Evolutionary conservation across 169 alveolate species (phyloP), one percentile per base, ranked within the genome.

Genomic region (Plasmodium gaboni): DNA sequence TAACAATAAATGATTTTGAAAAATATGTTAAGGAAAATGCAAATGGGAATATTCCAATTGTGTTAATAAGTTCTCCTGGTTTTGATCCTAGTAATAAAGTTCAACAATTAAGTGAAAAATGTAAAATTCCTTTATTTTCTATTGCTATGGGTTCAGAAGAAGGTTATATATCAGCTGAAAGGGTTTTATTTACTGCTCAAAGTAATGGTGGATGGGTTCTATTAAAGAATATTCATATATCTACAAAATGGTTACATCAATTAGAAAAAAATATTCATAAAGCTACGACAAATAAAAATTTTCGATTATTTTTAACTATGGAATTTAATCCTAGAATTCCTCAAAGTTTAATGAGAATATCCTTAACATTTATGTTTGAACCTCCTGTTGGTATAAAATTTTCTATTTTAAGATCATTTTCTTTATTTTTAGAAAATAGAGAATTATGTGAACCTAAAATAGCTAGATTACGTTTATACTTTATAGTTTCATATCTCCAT

Each of bases 61-160:
- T 97, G 7, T 91, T 98, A 87, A 97, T 98, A 69, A 95, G 98
- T 60, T 97, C 99, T 26, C 99, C 99, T 1, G 99, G 99, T n/a
- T 98, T 96, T 92, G 99, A 99, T 91, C 99, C 99, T 12, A 95
- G 99, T 28, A 95, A 96, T 53, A 97, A 96, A 70, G 97, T 97
- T 15, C 98, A 97, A 26, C 89, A 94, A 55, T 91, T 98, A 64
- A 98, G 99, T 3, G 96, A 95, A 86, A 97, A 96, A 72, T 89
- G 93, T 59, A 96, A 96, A 87, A 95, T 95, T 73, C 93, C 94
- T 44, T 83, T 97, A 64, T 93, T 93, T 51, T 95, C 99, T 3
- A 97, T 98, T 32, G 99, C 99, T 46, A 98, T 99, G 96, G 99
- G 99, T 48, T 94, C 99, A 22, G 97, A 97, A 55, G 99, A 98